phyloP scores from a whole-genome alignment of 2,329 filamentous ascomycete genomes.

The Ophiostoma triangulosporum region DNA sequence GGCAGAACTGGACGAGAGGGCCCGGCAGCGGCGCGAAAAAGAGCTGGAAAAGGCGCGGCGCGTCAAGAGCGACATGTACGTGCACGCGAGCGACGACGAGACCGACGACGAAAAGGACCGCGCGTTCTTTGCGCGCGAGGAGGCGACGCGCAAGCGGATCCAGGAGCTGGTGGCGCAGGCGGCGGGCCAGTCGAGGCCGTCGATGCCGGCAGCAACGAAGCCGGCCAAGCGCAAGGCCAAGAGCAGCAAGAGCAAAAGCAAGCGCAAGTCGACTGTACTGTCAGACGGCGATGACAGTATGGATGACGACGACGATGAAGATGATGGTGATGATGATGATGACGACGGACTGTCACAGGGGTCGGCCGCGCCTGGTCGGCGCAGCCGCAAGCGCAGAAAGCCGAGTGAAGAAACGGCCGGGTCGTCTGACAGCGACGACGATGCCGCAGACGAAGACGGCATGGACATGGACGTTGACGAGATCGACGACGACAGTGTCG shows the following conservation, averaged over 20 bases:
- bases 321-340: neutral
- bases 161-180: constrained; percentile 13
- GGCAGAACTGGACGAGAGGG: constrained; percentile 52
- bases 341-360: neutral
- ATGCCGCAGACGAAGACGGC: neutral
- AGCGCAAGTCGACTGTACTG: constrained; percentile 16
- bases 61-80: constrained; percentile 74
- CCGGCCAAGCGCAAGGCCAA: neutral
- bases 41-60: constrained; percentile 64
- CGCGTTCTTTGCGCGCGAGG: constrained; percentile 68
- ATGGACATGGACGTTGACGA: neutral
- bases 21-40: constrained; percentile 47
- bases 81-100: constrained; percentile 79
- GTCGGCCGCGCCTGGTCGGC: neutral
- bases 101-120: constrained; percentile 59
- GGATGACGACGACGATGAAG: constrained; percentile 1
- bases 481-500: neutral
- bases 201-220: neutral
- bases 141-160: constrained; percentile 43
- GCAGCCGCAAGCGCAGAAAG: constrained; percentile 10
- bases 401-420: constrained; percentile 10
- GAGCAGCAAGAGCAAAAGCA: constrained; percentile 1
- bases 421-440: neutral
- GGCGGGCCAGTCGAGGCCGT: neutral
- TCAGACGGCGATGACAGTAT: constrained; percentile 12